These are phyloP conservation scores for Xylaria scruposa DNA, from an alignment of 495 filamentous ascomycete species.

Conservation along the genomic window DNA sequence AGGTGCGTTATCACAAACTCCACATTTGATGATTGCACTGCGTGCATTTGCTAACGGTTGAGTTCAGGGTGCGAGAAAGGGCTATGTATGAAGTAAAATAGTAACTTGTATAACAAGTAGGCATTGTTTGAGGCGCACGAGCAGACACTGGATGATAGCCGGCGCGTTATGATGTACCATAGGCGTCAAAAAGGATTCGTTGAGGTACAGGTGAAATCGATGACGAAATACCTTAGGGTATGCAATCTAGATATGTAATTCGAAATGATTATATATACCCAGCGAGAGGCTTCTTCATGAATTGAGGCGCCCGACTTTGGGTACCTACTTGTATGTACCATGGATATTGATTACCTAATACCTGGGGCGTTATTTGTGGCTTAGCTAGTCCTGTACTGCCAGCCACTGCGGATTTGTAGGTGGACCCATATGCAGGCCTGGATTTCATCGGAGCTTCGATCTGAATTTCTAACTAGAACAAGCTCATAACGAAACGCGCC, in stretches of 20 bases:
- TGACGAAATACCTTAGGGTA: conserved; percentile 11
- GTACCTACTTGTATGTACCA: too few species aligned
- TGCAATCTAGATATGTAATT: background rate
- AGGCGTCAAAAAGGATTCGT: conserved; percentile 32
- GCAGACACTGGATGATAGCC: conserved; percentile 32
- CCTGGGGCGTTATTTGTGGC: background rate
- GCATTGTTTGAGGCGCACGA: conserved; percentile 36
- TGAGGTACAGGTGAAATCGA: conserved; percentile 10
- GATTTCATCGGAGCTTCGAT: conserved; percentile 25
- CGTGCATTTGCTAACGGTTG: conserved; percentile 29
- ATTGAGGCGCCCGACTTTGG: background rate
- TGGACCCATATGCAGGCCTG: conserved; percentile 6
- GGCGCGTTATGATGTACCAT: conserved; percentile 33
- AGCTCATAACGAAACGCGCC: conserved; percentile 9
- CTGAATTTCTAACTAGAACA: background rate
- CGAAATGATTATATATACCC: background rate
- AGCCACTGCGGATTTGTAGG: conserved; percentile 11
- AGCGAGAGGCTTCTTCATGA: background rate
- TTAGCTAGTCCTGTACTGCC: conserved; percentile 4
- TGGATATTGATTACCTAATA: too few species aligned
- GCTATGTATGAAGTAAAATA: conserved; percentile 57
- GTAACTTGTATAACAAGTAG: conserved; percentile 26
- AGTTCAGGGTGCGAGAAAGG: conserved; percentile 61
- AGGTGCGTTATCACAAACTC: conserved; percentile 57
- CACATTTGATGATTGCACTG: background rate